Conservation (phyloP, 2,329 filamentous ascomycete species). For the Epichloe uncinata region DNA sequence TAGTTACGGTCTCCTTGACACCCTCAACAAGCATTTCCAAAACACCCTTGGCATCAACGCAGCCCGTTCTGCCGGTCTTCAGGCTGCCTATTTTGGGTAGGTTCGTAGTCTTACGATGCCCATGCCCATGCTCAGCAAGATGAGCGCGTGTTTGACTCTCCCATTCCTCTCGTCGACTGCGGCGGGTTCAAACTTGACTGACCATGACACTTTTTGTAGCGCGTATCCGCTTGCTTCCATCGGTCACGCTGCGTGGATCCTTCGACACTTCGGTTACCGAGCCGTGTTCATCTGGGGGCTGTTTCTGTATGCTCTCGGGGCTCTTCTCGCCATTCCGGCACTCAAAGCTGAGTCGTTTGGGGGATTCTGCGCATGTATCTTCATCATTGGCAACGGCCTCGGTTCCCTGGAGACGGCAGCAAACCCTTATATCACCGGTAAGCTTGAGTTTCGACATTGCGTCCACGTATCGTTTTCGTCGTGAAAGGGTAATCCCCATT, state of each 20-base stretch:
- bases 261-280: conserved; percentile 52
- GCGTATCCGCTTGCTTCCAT: conserved; percentile 59
- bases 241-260: conserved; percentile 47
- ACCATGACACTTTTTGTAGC: conserved; percentile 17
- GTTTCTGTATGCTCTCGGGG: conserved; percentile 50
- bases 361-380: conserved; percentile 64
- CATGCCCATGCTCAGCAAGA: too few species aligned
- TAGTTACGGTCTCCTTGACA: conserved; percentile 31
- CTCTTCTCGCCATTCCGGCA: conserved; percentile 40
- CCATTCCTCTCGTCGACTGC: too few species aligned
- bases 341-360: conserved; percentile 52
- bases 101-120: not conserved
- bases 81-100: conserved; percentile 44
- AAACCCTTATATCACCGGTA: conserved; percentile 56
- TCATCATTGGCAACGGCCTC: conserved; percentile 61
- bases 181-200: conserved; percentile 19
- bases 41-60: conserved; percentile 29
- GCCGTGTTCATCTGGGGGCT: conserved; percentile 58
- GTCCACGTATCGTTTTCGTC: not conserved
- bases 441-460: not conserved
- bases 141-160: too few species aligned
- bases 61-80: conserved; percentile 32
- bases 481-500: not conserved
- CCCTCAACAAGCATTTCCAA: conserved; percentile 38
- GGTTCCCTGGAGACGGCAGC: conserved; percentile 66